Percentiles rank a stretch among this genome's conserved stretches.
These are phyloP conservation scores for Globisporangium barbulae DNA, from an alignment of 352 stramenopile species.

Conservation along the genomic window DNA sequence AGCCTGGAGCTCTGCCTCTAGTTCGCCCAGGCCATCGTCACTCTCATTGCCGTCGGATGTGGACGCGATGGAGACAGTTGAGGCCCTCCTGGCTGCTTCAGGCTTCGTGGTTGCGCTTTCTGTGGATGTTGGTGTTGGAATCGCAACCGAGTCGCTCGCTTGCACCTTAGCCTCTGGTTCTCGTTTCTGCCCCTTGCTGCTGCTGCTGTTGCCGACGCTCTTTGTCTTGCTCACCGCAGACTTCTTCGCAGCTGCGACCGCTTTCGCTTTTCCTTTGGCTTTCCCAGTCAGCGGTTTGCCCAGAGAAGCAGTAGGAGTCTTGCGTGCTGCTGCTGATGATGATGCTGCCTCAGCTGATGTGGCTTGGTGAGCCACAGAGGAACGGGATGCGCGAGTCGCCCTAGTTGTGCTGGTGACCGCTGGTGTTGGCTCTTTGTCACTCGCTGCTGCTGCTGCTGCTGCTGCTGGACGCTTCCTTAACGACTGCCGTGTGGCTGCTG, in stretches of 20 bases:
- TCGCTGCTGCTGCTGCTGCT: neutral
- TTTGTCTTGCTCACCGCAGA: neutral
- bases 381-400: neutral
- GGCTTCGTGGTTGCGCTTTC: neutral
- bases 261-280: neutral
- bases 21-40: conserved; percentile 36
- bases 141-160: neutral
- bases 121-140: neutral
- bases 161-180: neutral
- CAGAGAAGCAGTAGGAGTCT: neutral
- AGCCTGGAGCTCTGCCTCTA: conserved; percentile 41
- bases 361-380: neutral
- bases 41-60: conserved; percentile 36
- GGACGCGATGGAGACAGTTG: conserved; percentile 18
- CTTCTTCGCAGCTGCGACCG: neutral
- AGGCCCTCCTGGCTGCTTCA: conserved; percentile 13
- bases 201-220: neutral
- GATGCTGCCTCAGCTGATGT: neutral
- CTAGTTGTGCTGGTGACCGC: neutral
- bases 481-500: neutral
- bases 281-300: conserved; percentile 8
- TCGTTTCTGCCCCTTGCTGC: neutral
- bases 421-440: neutral
- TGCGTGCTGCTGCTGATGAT: neutral
- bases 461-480: neutral